Base-by-base conservation (phyloP, 2,329 filamentous ascomycete species). In the Stenocarpella maydis region DNA sequence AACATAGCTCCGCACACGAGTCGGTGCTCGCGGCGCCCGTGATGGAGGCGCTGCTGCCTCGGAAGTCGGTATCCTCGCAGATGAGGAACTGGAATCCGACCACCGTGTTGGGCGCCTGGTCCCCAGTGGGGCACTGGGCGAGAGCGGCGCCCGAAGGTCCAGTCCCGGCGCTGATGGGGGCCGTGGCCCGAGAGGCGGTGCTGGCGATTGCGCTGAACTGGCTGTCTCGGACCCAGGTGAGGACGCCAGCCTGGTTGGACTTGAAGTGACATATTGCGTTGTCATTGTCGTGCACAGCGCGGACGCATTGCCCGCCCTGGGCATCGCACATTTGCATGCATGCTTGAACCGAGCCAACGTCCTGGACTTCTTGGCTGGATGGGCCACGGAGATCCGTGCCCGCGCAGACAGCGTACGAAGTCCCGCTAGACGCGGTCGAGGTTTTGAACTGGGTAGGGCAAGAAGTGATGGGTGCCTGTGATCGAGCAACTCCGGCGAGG, bases 261-360 rank as follows among this genome's bases (percentile, higher is more conserved):
- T 61, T 61, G 58, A 61, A 34, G 58, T 61, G 58, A n/a, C 58
- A 61, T 8, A 61, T 47, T n/a, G 41, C 41, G 28, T 47, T 47
- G 2, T 47, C 41, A 24, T 34, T 61, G 41, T 61, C 58, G 58
- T 61, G 47, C 26, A 61, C 58, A 41, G 58, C 58, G 28, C 58
- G 58, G 26, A 47, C 58, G 28, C 58, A 61, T 21, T 47, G 41
- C n/a, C 41, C 58, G 10, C 28, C 41, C 41, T 61, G 58, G 12
- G 41, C 41, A 15, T 61, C 58, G 28, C 58, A 61, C 58, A 34
- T 47, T n/a, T 61, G 58, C 17, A 61, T 19, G 41, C 58, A 61
- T 61, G 41, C 41, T 47, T 61, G 58, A 4, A 61, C 12, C 14
- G 41, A 21, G 14, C 12, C 28, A 24, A 61, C 58, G 15, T 37